These are phyloP conservation scores for Echria macrotheca DNA, from an alignment of 495 filamentous ascomycete species.

Conservation along the genomic window DNA sequence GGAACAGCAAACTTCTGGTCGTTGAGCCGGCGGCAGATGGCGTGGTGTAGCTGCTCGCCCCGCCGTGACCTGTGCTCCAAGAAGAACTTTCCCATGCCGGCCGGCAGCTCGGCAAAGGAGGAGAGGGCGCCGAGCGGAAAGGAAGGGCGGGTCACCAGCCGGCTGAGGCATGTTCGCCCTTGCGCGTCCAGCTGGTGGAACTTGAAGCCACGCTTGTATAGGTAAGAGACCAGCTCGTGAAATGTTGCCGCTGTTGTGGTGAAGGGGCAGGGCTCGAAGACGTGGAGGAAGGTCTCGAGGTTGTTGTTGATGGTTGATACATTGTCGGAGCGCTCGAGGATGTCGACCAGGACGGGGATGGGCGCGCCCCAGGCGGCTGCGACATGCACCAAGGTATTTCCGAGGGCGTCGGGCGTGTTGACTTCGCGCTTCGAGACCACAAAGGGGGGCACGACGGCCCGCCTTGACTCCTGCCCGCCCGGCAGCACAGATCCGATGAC, in stretches of 20 bases:
- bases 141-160: background rate
- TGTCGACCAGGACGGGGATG: background rate
- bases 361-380: background rate
- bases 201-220: background rate
- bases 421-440: background rate
- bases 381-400: background rate
- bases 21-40: background rate
- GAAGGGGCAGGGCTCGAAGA: background rate
- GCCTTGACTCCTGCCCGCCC: background rate
- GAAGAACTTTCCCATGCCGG: background rate
- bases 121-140: background rate
- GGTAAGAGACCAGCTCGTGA: background rate
- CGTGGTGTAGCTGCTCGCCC: background rate
- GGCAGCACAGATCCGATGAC: background rate
- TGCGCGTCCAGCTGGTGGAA: background rate
- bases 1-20: background rate
- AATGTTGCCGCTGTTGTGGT: background rate
- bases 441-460: background rate
- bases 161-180: background rate
- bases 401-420: background rate
- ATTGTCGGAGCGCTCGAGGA: background rate
- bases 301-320: background rate
- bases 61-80: background rate
- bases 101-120: background rate
- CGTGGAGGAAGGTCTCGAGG: background rate